phyloP scores from a whole-genome alignment of 2,329 filamentous ascomycete genomes.

The Colletotrichum orbiculare region DNA sequence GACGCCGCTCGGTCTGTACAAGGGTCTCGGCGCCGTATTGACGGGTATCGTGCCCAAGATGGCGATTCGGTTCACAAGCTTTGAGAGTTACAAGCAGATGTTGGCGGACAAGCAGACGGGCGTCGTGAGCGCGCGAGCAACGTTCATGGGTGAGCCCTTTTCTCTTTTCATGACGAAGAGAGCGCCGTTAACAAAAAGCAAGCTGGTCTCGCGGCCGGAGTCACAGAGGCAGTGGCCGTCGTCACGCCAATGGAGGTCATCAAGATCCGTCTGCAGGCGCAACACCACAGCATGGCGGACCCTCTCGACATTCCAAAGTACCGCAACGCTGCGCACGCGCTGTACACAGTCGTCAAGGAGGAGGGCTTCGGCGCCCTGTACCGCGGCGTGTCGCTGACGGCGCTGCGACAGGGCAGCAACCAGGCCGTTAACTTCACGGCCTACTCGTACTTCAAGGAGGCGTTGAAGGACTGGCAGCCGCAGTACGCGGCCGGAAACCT shows the following conservation, averaged over 20 bases:
- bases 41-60: conserved; percentile 99
- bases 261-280: conserved; percentile 97
- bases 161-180: neutral
- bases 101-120: conserved; percentile 77
- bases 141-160: conserved; percentile 57
- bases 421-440: conserved; percentile 99
- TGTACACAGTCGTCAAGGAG: conserved; percentile 91
- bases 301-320: conserved; percentile 97
- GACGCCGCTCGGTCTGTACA: conserved; percentile 93
- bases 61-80: conserved; percentile 98
- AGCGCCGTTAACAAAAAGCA: neutral
- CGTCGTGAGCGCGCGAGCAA: conserved; percentile 74
- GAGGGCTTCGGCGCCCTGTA: conserved; percentile 91
- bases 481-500: conserved; percentile 73
- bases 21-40: conserved; percentile 95
- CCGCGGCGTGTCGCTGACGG: conserved; percentile 92
- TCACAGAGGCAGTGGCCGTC: conserved; percentile 95
- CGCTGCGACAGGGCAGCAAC: conserved; percentile 93
- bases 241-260: conserved; percentile 99
- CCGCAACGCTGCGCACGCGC: conserved; percentile 85
- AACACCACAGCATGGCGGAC: conserved; percentile 98
- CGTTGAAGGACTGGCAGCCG: conserved; percentile 78
- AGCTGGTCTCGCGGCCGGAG: conserved; percentile 89
- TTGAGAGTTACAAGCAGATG: conserved; percentile 92
- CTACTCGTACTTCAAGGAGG: conserved; percentile 91